Conservation (phyloP, 2,329 filamentous ascomycete species). For the Colletotrichum endophyticum region DNA sequence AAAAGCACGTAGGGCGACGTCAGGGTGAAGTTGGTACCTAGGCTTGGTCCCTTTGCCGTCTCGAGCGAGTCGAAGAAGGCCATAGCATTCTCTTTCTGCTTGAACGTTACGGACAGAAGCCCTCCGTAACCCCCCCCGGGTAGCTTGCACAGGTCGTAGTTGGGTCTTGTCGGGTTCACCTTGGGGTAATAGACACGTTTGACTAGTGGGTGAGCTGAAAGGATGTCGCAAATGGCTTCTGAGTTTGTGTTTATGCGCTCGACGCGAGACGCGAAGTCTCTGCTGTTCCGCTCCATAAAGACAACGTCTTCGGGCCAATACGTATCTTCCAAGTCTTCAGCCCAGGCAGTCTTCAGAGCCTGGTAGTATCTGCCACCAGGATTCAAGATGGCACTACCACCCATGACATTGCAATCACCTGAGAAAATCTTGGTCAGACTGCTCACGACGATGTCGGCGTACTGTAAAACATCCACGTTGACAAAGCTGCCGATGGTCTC, state of each 20-base stretch:
- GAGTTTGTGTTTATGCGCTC: slow-evolving; percentile 86
- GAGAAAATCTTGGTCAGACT: slow-evolving; percentile 97
- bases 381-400: slow-evolving; percentile 74
- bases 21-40: slow-evolving; percentile 96
- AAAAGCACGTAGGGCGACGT: slow-evolving; percentile 90
- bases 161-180: slow-evolving; percentile 67
- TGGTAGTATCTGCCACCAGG: slow-evolving; percentile 73
- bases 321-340: slow-evolving; percentile 78
- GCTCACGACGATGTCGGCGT: slow-evolving; percentile 90
- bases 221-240: slow-evolving; percentile 78
- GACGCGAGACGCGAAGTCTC: slow-evolving; percentile 85
- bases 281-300: slow-evolving; percentile 95
- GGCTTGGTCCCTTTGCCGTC: slow-evolving; percentile 89
- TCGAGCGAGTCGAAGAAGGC: slow-evolving; percentile 86
- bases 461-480: slow-evolving; percentile 90
- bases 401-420: slow-evolving; percentile 98
- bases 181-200: slow-evolving; percentile 89
- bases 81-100: slow-evolving; percentile 71
- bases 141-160: slow-evolving; percentile 81
- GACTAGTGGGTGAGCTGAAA: slow-evolving; percentile 66
- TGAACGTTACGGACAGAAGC: slow-evolving; percentile 83
- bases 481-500: slow-evolving; percentile 97
- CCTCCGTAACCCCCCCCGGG: slow-evolving; percentile 86
- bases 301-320: slow-evolving; percentile 95
- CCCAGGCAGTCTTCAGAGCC: slow-evolving; percentile 69